phyloP scores from a whole-genome alignment of 805 yeast species.

The Ogataea nonfermentans region DNA sequence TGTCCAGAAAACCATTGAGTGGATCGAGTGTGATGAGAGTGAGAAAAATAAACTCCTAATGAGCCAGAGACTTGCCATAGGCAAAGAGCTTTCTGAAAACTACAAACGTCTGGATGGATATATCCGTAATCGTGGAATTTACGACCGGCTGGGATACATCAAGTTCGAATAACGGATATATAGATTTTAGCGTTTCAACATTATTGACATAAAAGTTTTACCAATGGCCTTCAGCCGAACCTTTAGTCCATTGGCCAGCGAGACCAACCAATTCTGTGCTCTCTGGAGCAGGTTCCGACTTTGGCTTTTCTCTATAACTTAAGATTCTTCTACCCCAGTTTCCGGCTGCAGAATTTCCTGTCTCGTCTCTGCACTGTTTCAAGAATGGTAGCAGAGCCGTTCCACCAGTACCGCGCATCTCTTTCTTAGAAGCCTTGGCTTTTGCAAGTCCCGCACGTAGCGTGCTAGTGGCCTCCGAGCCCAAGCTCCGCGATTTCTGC shows the following conservation, averaged over 20 bases:
- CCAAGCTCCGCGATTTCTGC: conserved; percentile 48
- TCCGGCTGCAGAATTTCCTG: conserved; percentile 92
- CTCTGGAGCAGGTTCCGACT: background rate
- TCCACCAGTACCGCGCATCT: conserved; percentile 88
- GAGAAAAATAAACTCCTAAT: conserved; percentile 48
- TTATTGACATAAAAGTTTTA: conserved; percentile 7
- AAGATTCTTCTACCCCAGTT: conserved; percentile 80
- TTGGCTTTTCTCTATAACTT: conserved; percentile 36
- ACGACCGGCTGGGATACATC: conserved; percentile 65
- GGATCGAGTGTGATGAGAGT: conserved; percentile 68
- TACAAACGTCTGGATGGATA: conserved; percentile 77
- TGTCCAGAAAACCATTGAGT: conserved; percentile 63
- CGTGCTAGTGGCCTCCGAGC: conserved; percentile 49
- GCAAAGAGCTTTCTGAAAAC: conserved; percentile 54
- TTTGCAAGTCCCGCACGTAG: conserved; percentile 66
- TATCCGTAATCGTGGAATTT: conserved; percentile 71
- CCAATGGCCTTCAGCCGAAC: conserved; percentile 33
- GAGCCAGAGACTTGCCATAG: conserved; percentile 52
- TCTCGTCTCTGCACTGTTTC: conserved; percentile 94
- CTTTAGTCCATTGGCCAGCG: conserved; percentile 33
- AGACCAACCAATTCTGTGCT: conserved; percentile 25
- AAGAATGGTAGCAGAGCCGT: conserved; percentile 87
- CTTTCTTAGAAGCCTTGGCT: conserved; percentile 39
- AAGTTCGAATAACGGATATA: conserved; percentile 21
- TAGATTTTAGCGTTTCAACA: background rate